Evolutionary conservation across 768 basidiomycete genomes (phyloP), one percentile per base, ranked within the genome.

Genomic region (Suillus cothurnatus): DNA sequence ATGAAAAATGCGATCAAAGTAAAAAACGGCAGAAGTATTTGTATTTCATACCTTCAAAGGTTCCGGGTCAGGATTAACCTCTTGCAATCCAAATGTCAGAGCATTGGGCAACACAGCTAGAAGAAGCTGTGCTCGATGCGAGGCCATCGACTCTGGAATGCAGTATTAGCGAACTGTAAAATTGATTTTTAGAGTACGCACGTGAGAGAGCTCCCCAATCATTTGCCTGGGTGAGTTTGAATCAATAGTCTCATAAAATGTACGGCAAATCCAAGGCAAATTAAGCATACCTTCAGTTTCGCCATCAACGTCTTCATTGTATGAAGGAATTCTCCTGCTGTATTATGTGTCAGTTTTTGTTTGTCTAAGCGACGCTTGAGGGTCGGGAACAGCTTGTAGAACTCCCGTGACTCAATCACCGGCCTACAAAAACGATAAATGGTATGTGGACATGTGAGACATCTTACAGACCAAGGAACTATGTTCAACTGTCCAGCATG

Each of bases 151-250:
- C 76, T 84, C 83, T 85, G 63, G 9, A 65, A 1, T 52, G 23
- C 9, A 23, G 9, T 53, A 11, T 67, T 49, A 21, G 63, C 26
- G 55, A 5, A 45, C n/a, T 14, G 1, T 19, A 28, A 26, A 19
- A 14, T 6, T 21, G 52, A 31, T 41, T 32, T n/a, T 15, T 2
- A 2, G n/a, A 7, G 19, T 7, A 72, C 86, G 58, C 67, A 89
- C 88, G 86, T 55, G 87, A 87, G 59, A 88, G 76, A 0, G 88
- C 79, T 19, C 86, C 85, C 87, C 87, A 89, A 64, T 89, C 88
- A 39, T 87, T 87, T 2, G 84, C 81, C 87, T 88, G 64, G 14
- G 62, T 15, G 31, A 47, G 39, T 52, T 38, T 53, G 39, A 28
- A 60, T 28, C 8, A 50, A 61, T 4, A 4, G 50, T n/a, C 19